Evolutionary conservation across 306 rosid genomes (phyloP).

Genomic region (Castanopsis chinensis): DNA sequence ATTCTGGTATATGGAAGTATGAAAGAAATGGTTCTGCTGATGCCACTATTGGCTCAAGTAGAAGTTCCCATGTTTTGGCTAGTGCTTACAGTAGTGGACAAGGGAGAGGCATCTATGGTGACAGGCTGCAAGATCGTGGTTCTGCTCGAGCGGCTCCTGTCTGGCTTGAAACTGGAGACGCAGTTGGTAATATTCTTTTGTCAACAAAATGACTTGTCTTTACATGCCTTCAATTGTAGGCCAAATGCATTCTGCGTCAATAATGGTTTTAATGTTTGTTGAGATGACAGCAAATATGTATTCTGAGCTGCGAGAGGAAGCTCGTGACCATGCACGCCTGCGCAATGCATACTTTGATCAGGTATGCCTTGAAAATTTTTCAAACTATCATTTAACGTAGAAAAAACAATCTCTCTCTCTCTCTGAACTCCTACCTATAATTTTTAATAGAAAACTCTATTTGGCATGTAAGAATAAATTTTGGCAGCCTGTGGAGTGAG

Average conservation of each 20-base stretch:
- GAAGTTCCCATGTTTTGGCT: constrained; percentile 60
- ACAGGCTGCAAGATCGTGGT: constrained; percentile 66
- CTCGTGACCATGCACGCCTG: constrained; percentile 94
- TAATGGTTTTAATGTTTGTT: constrained; percentile 49
- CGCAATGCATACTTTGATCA: constrained; percentile 96
- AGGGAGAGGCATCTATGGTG: constrained; percentile 60
- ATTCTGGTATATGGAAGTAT: constrained; percentile 88
- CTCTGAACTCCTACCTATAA: background rate
- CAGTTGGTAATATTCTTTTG: constrained; percentile 78
- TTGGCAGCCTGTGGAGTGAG: background rate
- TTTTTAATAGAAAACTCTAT: background rate
- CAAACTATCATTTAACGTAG: background rate
- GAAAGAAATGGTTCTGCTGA: constrained; percentile 72
- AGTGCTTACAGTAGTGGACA: constrained; percentile 64
- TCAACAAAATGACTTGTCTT: constrained; percentile 31
- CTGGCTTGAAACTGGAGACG: constrained; percentile 98
- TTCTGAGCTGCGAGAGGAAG: constrained; percentile 94
- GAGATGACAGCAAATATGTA: constrained; percentile 86
- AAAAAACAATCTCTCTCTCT: background rate
- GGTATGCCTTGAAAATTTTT: constrained; percentile 46
- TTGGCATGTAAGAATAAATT: background rate
- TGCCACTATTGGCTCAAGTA: constrained; percentile 76
- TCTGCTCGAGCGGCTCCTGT: constrained; percentile 76
- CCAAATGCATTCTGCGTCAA: constrained; percentile 21
- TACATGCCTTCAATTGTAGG: constrained; percentile 38